phyloP scores from a whole-genome alignment of 2,329 filamentous ascomycete species.

The Cladorrhinum sp. region DNA sequence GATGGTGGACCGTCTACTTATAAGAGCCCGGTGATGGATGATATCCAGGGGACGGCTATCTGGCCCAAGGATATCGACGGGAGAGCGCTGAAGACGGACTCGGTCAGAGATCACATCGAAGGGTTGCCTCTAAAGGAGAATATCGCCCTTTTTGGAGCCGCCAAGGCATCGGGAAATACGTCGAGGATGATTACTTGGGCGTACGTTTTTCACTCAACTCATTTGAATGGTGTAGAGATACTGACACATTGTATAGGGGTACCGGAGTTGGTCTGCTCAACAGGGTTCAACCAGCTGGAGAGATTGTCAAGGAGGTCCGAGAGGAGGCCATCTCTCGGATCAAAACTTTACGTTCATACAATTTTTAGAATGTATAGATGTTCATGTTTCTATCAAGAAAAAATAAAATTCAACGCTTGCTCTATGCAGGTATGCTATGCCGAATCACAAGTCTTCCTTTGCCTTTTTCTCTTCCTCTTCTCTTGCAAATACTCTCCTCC shows the following conservation, averaged over 20 bases:
- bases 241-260: conserved; percentile 31
- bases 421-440: not conserved
- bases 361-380: not conserved
- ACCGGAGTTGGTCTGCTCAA: conserved; percentile 46
- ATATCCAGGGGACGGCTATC: conserved; percentile 36
- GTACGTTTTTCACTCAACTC: conserved; percentile 21
- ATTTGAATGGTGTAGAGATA: not conserved
- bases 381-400: not conserved
- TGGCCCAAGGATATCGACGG: conserved; percentile 46
- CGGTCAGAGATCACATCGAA: conserved; percentile 39
- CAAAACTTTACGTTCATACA: conserved; percentile 17
- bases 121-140: conserved; percentile 45
- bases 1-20: conserved; percentile 44
- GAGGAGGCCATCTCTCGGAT: conserved; percentile 38
- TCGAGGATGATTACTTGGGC: conserved; percentile 38
- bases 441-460: conserved; percentile 15
- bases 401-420: not conserved
- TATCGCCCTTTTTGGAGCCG: conserved; percentile 37
- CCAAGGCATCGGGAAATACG: conserved; percentile 33
- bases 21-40: conserved; percentile 40
- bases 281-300: conserved; percentile 38
- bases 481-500: conserved; percentile 47
- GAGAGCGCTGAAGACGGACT: conserved; percentile 39
- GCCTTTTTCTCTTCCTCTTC: conserved; percentile 16
- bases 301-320: conserved; percentile 43